Conservation (phyloP, 345 rosid species). For the Hirschfeldia incana region DNA sequence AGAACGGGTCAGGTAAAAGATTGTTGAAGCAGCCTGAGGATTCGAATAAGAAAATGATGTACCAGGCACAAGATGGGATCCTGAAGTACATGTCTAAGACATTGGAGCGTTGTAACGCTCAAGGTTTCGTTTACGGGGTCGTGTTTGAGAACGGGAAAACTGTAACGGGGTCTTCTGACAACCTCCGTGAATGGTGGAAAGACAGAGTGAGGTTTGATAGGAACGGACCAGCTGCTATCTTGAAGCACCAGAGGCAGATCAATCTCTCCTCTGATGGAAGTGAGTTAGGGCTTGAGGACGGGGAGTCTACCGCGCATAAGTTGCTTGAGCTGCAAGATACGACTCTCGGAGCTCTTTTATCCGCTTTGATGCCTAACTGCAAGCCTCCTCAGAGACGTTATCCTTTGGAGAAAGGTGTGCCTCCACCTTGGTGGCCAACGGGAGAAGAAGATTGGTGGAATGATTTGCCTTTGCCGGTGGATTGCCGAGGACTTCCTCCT, state of each 20-base stretch:
- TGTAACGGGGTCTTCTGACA: background rate
- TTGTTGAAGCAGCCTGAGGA: background rate
- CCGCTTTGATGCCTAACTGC: constrained; percentile 33
- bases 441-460: background rate
- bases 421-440: background rate
- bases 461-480: background rate
- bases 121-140: background rate
- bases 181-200: background rate
- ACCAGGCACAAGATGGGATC: background rate
- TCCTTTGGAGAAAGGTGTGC: background rate
- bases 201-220: background rate
- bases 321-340: constrained; percentile 97
- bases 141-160: background rate
- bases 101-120: background rate
- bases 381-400: background rate
- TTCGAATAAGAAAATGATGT: background rate
- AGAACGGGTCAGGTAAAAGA: background rate
- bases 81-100: background rate
- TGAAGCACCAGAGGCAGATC: constrained; percentile 72
- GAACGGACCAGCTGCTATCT: background rate
- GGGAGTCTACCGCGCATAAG: constrained; percentile 70
- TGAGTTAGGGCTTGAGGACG: constrained; percentile 39
- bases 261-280: constrained; percentile 34
- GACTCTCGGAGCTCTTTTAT: constrained; percentile 85
- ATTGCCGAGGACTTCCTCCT: background rate